A percentile compares a stretch with the other conserved stretches of the same genome.
These are phyloP conservation scores for Jaenimonas drosophilae DNA, from an alignment of 208 protist genomes.

Conservation along the genomic window DNA sequence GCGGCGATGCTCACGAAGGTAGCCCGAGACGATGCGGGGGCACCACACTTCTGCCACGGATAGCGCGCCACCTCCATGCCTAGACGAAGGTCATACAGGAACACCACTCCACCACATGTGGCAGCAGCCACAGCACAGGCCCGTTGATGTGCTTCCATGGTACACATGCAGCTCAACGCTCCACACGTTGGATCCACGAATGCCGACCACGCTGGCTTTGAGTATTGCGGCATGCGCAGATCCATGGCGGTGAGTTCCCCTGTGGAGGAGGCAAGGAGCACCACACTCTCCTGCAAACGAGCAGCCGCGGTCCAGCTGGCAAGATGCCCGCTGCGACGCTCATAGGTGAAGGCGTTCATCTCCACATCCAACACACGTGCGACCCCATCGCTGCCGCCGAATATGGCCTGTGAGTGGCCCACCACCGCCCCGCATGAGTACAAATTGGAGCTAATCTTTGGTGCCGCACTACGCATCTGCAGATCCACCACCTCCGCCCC, in stretches of 20 bases:
- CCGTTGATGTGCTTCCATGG: constrained; percentile 10
- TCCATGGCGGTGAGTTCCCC: constrained; percentile 21
- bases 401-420: too few species aligned
- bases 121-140: constrained; percentile 27
- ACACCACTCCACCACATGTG: constrained; percentile 27
- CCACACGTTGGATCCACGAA: background rate
- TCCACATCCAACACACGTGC: constrained; percentile 26
- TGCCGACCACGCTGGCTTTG: constrained; percentile 1
- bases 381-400: constrained; percentile 38
- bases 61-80: constrained; percentile 24
- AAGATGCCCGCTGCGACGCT: background rate
- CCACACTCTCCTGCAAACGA: constrained; percentile 8
- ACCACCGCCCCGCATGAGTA: too few species aligned
- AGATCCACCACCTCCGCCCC: too few species aligned
- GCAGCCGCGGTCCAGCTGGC: constrained; percentile 12
- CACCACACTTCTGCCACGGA: background rate
- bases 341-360: constrained; percentile 14
- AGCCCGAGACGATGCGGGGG: too few species aligned
- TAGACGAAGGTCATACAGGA: constrained; percentile 69
- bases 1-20: too few species aligned
- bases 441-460: too few species aligned
- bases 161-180: constrained; percentile 9
- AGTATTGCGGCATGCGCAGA: background rate
- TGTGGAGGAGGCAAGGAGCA: constrained; percentile 27
- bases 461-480: too few species aligned